Base-by-base conservation (phyloP, 306 rosid genomes). In the Malus asiatica region DNA sequence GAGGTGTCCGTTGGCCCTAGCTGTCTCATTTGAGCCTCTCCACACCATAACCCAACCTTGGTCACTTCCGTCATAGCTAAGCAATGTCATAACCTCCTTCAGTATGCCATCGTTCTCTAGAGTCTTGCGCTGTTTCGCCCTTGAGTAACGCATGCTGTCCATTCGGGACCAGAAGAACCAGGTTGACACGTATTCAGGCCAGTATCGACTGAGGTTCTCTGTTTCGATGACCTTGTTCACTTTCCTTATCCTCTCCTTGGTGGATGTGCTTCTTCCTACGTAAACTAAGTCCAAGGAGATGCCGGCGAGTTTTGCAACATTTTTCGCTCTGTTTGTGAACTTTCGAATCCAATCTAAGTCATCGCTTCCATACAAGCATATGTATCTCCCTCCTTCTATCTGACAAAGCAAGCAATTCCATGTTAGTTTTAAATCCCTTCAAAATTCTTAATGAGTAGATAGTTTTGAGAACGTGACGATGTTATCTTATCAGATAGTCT, bases 121-220 rank as follows among this genome's bases (percentile, higher is more conserved):
- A 0, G 83, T 80, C 60, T 7, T 90, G 1, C 87, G 87, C 0
- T 80, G 73, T 16, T 87, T 87, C 11, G 88, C 25, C 73, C 86
- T 92, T 2, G 97, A 94, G 88, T 83, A 89, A 59, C 93, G 45
- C 97, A 94, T 94, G 89, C 96, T 90, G 68, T 92, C 97, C 2
- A 94, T 45, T 59, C 96, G 20, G 53, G 93, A 79, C 98, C 97
- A 94, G 72, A 94, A 94, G 91, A 90, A 94, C 95, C 95, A 94
- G 13, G 84, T 81, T 20, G 85, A 77, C 7, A 90, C 80, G 38
- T 73, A 79, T 1, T 89, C 82, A 4, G 89, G 76, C 89, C 88
- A 90, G 70, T 8, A 76, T 60, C 79, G 84, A 58, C 97, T 92
- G 61, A 86, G 89, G 10, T 81, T 76, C 59, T 77, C 88, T 0